These are phyloP conservation scores for Sclerotinia nivalis DNA, from an alignment of 2,329 filamentous ascomycete species.

Conservation along the genomic window DNA sequence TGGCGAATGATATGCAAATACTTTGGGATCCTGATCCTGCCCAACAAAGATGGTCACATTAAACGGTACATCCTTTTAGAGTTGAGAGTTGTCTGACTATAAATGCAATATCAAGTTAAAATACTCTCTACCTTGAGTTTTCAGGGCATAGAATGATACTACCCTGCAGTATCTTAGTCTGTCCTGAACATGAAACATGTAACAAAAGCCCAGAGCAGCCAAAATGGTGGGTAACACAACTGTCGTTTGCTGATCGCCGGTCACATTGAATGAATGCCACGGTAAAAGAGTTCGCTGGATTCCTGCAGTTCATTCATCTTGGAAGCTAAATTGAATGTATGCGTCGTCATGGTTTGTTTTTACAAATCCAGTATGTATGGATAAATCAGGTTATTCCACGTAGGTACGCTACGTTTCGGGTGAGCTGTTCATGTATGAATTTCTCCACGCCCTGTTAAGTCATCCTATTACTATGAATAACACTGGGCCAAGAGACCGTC, in stretches of 20 bases:
- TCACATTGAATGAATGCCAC: background rate
- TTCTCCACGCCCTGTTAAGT: too few relatives aligned
- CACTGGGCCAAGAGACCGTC: background rate
- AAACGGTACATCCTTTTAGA: background rate
- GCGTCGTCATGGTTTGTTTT: background rate
- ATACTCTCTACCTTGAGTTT: background rate
- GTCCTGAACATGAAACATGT: background rate
- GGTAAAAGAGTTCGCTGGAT: background rate
- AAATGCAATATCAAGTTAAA: background rate
- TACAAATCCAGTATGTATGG: background rate
- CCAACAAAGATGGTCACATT: too few relatives aligned
- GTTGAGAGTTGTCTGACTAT: background rate
- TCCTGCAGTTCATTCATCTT: background rate
- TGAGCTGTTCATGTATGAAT: background rate
- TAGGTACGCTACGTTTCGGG: background rate
- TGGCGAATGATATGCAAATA: background rate
- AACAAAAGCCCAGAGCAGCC: background rate
- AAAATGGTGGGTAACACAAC: background rate
- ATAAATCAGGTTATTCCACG: slow-evolving; percentile 11
- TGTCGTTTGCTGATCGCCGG: background rate
- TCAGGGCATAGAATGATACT: background rate
- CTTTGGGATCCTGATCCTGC: too few relatives aligned
- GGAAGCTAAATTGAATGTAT: background rate
- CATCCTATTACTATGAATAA: background rate
- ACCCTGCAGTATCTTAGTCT: background rate